Base-by-base conservation (phyloP, 2,329 filamentous ascomycete genomes). In the Clarireedia sp. region DNA sequence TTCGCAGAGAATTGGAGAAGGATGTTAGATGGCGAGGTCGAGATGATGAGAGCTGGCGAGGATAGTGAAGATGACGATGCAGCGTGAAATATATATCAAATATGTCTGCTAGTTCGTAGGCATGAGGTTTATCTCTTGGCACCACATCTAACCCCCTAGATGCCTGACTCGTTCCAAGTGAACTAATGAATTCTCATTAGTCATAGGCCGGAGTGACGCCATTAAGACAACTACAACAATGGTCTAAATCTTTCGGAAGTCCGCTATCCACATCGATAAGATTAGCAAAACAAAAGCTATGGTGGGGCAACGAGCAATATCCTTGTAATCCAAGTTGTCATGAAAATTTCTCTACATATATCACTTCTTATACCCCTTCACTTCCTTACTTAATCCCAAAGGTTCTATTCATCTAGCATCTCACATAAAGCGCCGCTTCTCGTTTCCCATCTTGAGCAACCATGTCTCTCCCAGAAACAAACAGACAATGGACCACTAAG, bases 1-100 rank as follows among this genome's bases (percentile, higher is more conserved):
- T 91, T 94, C 72, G 82, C 87, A 59, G 78, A 79, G 62, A 80
- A 85, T 67, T 92, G 88, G 89, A 83, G 82, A 66, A 78, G 85
- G 41, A 76, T 80, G 55, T 67, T 74, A 59, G 68, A 73, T 58
- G 72, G 74, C 29, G 73, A 74, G 56, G 61, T 68, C 40, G 69
- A 64, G 41, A 61, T 68, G 63, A 62, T 63, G 51, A 66, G 70
- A 51, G 66, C 69, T 52, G 70, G 71, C 24, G 72, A 75, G 59
- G 63, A 65, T 24, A 71, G 68, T 58, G 71, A 69, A 36, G 69
- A 68, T 21, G 62, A 64, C 5, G 59, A 58, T 38, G 46, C 19
- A 4, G 36, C 17, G 21, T 41, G 16, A 41, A 19, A n/a, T 19
- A 19, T 8, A 26, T 26, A 26, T 7, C 24, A 26, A 7, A 26